phyloP scores from a whole-genome alignment of 179 eudicot species.

The Carnegiea gigantea region DNA sequence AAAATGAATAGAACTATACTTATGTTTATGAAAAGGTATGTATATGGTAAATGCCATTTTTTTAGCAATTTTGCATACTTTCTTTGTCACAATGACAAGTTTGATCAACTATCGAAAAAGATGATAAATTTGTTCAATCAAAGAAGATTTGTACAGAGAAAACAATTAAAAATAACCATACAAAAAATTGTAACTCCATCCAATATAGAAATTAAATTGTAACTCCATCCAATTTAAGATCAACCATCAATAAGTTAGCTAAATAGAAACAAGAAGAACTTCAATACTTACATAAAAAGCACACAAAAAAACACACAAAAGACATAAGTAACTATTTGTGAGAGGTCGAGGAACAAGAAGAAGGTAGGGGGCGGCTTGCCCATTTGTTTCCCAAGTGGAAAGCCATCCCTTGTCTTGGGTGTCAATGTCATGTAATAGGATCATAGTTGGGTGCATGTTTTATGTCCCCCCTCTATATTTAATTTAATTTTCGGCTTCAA shows the following conservation, averaged over 20 bases:
- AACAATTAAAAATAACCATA: too few species aligned
- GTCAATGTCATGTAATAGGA: not conserved
- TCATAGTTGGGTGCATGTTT: constrained; percentile 3
- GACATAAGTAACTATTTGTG: not conserved
- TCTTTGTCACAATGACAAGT: too few species aligned
- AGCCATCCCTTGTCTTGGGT: constrained; percentile 30
- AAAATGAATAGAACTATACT: too few species aligned
- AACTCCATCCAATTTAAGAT: too few species aligned
- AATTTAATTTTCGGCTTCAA: not conserved
- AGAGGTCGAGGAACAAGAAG: constrained; percentile 12
- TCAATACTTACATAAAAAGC: not conserved
- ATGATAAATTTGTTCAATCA: too few species aligned
- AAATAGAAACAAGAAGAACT: not conserved
- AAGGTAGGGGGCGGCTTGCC: constrained; percentile 30
- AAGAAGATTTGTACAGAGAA: too few species aligned
- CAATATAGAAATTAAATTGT: too few species aligned
- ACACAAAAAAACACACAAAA: not conserved
- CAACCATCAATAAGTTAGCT: not conserved
- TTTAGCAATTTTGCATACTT: too few species aligned
- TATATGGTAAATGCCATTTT: too few species aligned
- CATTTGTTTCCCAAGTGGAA: constrained; percentile 42
- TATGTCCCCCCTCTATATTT: constrained; percentile 14
- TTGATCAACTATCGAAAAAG: too few species aligned
- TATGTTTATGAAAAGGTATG: too few species aligned
- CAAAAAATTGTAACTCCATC: too few species aligned